These are phyloP conservation scores for Hanseniaspora clermontiae DNA, from an alignment of 805 yeast species.

Conservation along the genomic window DNA sequence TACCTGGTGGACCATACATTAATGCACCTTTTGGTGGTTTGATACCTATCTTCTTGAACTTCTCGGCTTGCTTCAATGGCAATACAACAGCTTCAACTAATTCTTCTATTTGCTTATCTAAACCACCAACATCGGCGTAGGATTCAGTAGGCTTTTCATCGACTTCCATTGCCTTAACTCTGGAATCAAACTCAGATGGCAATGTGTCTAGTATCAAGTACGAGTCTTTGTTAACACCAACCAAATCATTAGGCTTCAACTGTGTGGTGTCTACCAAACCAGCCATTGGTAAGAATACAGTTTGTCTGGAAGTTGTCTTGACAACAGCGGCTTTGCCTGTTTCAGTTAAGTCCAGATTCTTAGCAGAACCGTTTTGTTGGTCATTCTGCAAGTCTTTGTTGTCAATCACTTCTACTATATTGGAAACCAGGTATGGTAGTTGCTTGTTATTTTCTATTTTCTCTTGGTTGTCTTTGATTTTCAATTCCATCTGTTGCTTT, in stretches of 20 bases:
- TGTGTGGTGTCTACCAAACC: constrained; percentile 86
- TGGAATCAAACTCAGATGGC: constrained; percentile 93
- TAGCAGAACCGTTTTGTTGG: constrained; percentile 85
- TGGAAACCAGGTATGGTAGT: constrained; percentile 90
- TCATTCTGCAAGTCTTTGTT: constrained; percentile 41
- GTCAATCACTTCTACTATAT: constrained; percentile 87
- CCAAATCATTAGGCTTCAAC: constrained; percentile 94
- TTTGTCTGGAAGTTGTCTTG: constrained; percentile 94
- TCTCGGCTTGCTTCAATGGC: constrained; percentile 97
- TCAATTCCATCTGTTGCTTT: constrained; percentile 79
- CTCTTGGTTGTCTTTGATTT: constrained; percentile 90
- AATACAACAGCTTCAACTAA: constrained; percentile 94
- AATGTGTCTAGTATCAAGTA: constrained; percentile 83
- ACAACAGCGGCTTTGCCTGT: constrained; percentile 96
- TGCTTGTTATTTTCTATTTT: constrained; percentile 92
- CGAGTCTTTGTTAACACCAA: constrained; percentile 95
- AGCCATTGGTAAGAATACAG: constrained; percentile 87
- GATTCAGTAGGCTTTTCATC: constrained; percentile 98
- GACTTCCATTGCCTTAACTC: constrained; percentile 98
- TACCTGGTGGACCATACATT: constrained; percentile 99
- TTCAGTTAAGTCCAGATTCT: constrained; percentile 76
- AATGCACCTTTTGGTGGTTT: constrained; percentile 97
- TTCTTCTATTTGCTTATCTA: constrained; percentile 96
- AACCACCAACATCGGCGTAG: constrained; percentile 93
- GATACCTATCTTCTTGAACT: constrained; percentile 85